A percentile compares a stretch with the other conserved stretches of the same genome.
These are phyloP conservation scores for Neolentinus lepideus DNA, from an alignment of 1,284 basidiomycete genomes.

Conservation along the genomic window DNA sequence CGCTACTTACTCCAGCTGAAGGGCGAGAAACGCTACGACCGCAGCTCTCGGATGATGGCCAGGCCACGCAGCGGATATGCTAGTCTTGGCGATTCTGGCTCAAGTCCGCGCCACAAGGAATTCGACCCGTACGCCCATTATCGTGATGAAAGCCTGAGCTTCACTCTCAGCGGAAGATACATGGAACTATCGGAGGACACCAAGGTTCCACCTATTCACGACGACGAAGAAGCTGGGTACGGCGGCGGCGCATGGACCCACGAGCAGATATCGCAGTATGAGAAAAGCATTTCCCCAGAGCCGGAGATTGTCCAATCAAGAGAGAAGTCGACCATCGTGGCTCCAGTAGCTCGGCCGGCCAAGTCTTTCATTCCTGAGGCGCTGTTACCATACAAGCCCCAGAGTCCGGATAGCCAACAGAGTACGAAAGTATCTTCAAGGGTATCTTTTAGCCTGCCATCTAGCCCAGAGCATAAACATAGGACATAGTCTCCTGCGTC, in stretches of 20 bases:
- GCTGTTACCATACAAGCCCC: background rate
- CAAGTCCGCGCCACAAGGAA: background rate
- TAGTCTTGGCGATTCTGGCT: constrained; percentile 1
- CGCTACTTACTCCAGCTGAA: constrained; percentile 53
- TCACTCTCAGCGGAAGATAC: background rate
- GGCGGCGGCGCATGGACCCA: constrained; percentile 13
- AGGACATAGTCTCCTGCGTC: too few species aligned
- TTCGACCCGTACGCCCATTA: constrained; percentile 11
- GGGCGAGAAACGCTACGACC: constrained; percentile 36
- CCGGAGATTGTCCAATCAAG: background rate
- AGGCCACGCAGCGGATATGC: constrained; percentile 1
- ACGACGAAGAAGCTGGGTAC: constrained; percentile 10
- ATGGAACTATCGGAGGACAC: background rate
- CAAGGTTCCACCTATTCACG: background rate
- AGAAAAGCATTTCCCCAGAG: constrained; percentile 7
- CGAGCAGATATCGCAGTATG: constrained; percentile 7
- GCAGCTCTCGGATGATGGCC: constrained; percentile 21
- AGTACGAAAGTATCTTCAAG: background rate
- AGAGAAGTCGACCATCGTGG: background rate
- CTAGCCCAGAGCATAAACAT: background rate
- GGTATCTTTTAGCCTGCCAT: background rate
- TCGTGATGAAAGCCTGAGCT: background rate
- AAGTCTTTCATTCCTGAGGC: background rate
- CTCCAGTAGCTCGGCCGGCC: background rate
- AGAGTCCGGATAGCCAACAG: background rate